These are phyloP conservation scores for Cyclospora cayetanensis DNA, from an alignment of 169 alveolate species.

Conservation along the genomic window DNA sequence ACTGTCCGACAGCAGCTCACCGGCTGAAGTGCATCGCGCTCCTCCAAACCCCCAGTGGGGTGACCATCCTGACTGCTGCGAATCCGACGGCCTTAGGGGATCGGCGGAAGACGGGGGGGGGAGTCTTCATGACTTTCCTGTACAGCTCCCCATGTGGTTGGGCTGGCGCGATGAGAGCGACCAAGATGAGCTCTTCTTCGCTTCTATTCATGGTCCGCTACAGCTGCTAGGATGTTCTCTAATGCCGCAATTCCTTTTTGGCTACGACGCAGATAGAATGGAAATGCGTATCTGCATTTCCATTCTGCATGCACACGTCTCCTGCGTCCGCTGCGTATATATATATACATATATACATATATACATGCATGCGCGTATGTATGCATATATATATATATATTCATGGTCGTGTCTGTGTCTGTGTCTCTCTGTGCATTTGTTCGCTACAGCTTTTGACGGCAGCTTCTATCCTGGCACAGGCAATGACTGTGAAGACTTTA, in stretches of 20 bases:
- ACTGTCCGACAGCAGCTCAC: not conserved
- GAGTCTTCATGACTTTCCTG: not conserved
- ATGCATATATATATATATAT: not conserved
- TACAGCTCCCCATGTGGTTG: conserved; percentile 78
- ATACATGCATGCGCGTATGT: not conserved
- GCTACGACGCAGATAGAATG: not conserved
- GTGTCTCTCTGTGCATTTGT: not conserved
- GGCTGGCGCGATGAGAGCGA: conserved; percentile 90
- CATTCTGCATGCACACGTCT: not conserved
- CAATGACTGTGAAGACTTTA: conserved; percentile 49
- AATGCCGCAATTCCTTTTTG: too few species aligned
- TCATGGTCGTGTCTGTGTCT: not conserved
- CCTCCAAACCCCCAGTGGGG: not conserved
- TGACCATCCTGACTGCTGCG: not conserved
- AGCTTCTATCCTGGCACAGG: conserved; percentile 97
- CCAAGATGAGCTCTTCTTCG: conserved; percentile 91
- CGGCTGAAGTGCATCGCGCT: not conserved
- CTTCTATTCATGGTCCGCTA: conserved; percentile 89
- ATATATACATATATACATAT: not conserved
- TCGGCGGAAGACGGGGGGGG: not conserved
- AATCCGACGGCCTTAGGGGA: not conserved
- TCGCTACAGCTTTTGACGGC: conserved; percentile 88
- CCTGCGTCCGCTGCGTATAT: not conserved
- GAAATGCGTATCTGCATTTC: not conserved
- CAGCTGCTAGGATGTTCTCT: too few species aligned